These are phyloP conservation scores for Plantago rigida DNA, from an alignment of 305 asterid genomes.

Conservation along the genomic window DNA sequence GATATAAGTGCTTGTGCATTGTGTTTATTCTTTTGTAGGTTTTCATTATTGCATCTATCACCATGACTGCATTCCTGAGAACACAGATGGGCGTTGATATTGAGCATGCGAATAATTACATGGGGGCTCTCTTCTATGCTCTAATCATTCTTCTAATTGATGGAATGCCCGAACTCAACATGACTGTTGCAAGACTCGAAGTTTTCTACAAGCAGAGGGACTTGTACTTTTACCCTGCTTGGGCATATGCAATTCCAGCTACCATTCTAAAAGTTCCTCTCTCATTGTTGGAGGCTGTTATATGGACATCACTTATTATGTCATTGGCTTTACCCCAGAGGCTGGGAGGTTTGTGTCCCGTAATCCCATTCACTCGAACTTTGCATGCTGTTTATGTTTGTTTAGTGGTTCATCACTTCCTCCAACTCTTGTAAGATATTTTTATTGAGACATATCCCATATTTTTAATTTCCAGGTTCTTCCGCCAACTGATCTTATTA, in stretches of 20 bases:
- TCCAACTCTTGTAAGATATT: not conserved
- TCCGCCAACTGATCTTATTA: conserved; percentile 24
- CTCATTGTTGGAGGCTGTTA: conserved; percentile 28
- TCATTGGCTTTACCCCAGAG: conserved; percentile 35
- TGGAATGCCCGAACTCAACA: conserved; percentile 42
- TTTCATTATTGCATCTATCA: conserved; percentile 32
- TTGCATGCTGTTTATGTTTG: not conserved
- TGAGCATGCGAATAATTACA: conserved; percentile 38
- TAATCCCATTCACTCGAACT: not conserved
- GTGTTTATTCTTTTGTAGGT: conserved; percentile 34
- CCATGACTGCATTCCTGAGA: conserved; percentile 49
- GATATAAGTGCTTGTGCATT: not conserved
- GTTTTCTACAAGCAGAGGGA: conserved; percentile 55
- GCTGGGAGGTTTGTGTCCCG: conserved; percentile 36
- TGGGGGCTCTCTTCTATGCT: conserved; percentile 49
- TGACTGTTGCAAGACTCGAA: conserved; percentile 45
- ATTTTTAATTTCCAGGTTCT: conserved; percentile 14
- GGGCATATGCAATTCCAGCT: conserved; percentile 56
- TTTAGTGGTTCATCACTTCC: too few relatives aligned
- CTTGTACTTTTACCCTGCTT: conserved; percentile 48
- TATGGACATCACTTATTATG: conserved; percentile 35
- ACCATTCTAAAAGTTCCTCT: conserved; percentile 34
- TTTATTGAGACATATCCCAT: not conserved
- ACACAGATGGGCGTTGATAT: conserved; percentile 38
- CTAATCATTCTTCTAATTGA: conserved; percentile 39